Evolutionary conservation across 352 stramenopile genomes (phyloP).

Genomic region (Pythium inflatum): DNA sequence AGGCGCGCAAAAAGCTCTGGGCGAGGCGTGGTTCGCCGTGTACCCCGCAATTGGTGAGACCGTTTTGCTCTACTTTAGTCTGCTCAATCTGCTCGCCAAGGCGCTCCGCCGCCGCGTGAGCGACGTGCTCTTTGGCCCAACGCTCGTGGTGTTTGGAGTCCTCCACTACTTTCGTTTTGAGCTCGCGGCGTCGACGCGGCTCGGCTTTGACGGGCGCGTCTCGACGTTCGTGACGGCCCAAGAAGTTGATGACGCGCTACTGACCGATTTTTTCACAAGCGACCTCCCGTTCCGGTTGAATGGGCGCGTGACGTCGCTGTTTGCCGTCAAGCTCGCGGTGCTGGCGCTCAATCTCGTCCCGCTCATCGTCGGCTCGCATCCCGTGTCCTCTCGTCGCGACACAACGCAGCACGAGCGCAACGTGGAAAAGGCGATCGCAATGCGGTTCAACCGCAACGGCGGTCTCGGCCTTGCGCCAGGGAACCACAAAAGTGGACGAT

Average conservation of each 20-base stretch:
- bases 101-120: constrained; percentile 38
- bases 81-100: constrained; percentile 43
- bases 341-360: constrained; percentile 42
- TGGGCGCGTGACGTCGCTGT: constrained; percentile 40
- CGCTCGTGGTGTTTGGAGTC: constrained; percentile 40
- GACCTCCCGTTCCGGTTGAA: constrained; percentile 37
- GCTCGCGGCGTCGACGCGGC: constrained; percentile 21
- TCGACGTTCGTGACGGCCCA: constrained; percentile 33
- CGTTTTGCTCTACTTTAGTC: constrained; percentile 41
- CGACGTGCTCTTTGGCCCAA: constrained; percentile 45
- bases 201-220: constrained; percentile 38
- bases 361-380: too few species aligned
- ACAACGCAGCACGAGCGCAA: background rate
- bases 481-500: background rate
- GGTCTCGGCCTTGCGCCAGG: background rate
- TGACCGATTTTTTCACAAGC: constrained; percentile 46
- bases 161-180: constrained; percentile 38
- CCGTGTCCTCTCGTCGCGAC: background rate
- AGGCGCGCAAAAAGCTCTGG: constrained; percentile 44
- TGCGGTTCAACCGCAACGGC: background rate
- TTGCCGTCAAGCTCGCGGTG: constrained; percentile 50
- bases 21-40: constrained; percentile 46
- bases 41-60: constrained; percentile 49
- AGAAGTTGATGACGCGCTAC: constrained; percentile 36
- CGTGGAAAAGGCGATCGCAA: background rate